Base-by-base conservation (phyloP, 2,329 filamentous ascomycete genomes). In the Aspergillus eucalypticola region DNA sequence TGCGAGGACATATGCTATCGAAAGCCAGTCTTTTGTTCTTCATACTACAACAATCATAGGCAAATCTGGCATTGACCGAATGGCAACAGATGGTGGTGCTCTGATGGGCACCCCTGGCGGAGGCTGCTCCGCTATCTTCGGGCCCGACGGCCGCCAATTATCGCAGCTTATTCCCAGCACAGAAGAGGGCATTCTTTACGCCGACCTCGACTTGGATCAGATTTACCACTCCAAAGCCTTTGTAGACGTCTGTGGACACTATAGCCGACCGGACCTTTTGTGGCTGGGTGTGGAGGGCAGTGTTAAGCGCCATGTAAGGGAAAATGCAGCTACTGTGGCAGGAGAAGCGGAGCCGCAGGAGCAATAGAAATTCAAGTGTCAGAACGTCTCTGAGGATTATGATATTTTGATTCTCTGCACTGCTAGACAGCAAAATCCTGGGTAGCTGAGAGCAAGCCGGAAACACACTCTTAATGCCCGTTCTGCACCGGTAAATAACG, bases 1-100 rank as follows among this genome's bases (percentile, higher is more conserved):
- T 1, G 81, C 83, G 0, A 82, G 82, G 61, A 78, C 80, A 0
- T 86, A 86, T 64, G 84, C 85, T 1, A 80, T 87, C 8, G 86
- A 88, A 67, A 79, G 82, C 1, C 75, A 77, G 8, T 71, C 81
- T 0, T 88, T 82, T 60, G 85, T 88, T 1, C 76, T 87, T 3
- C 83, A 85, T 63, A 73, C 74, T 51, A 84, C 83, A 0, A 70
- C 78, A 0, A 76, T 86, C 2, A 74, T 84, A 53, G 77, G 75
- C 0, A 64, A 80, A 6, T 67, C 75, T 13, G 84, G 79, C 0
- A 76, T 83, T 11, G 66, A 80, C 3, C 55, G 60, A 2, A 77
- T 85, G 69, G 69, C 72, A 7, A 83, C 80, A 0, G 65, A 74
- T 8, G 8, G 27, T 0, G 78, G 78, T 0, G 64, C 78, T 0